phyloP scores from a whole-genome alignment of 2,329 filamentous ascomycete genomes.

The Pseudogymnoascus sp. region DNA sequence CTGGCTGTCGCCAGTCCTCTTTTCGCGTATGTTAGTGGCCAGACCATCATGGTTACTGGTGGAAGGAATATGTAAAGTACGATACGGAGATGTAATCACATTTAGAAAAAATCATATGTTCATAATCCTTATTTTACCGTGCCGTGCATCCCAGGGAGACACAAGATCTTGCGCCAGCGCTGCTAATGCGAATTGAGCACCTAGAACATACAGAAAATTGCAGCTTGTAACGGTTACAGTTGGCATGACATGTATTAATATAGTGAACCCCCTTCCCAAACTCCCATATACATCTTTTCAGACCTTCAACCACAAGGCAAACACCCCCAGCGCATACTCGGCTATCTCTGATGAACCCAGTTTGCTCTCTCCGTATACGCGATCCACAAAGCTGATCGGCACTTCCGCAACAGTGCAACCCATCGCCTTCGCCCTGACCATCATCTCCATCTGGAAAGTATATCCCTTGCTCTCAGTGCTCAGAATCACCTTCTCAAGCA shows the following conservation, averaged over 20 bases:
- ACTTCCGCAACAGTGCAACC: slow-evolving; percentile 91
- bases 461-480: slow-evolving; percentile 95
- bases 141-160: background rate
- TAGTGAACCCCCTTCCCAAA: background rate
- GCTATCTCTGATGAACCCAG: slow-evolving; percentile 92
- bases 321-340: slow-evolving; percentile 83
- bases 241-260: slow-evolving; percentile 5
- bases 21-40: slow-evolving; percentile 77
- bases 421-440: slow-evolving; percentile 94
- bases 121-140: background rate
- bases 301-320: slow-evolving; percentile 71
- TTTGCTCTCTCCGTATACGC: slow-evolving; percentile 92
- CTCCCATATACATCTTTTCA: slow-evolving; percentile 29
- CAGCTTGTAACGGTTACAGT: background rate
- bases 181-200: background rate
- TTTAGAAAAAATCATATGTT: background rate
- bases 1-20: slow-evolving; percentile 73
- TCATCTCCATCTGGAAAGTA: slow-evolving; percentile 99
- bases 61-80: slow-evolving; percentile 51
- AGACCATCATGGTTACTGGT: slow-evolving; percentile 81
- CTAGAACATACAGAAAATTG: background rate
- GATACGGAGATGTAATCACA: background rate
- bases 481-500: slow-evolving; percentile 81
- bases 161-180: background rate
- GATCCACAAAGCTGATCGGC: slow-evolving; percentile 92